Evolutionary conservation across 805 yeast genomes (phyloP), one percentile per base, ranked within the genome.

Genomic region (Zygotorulaspora sp.): DNA sequence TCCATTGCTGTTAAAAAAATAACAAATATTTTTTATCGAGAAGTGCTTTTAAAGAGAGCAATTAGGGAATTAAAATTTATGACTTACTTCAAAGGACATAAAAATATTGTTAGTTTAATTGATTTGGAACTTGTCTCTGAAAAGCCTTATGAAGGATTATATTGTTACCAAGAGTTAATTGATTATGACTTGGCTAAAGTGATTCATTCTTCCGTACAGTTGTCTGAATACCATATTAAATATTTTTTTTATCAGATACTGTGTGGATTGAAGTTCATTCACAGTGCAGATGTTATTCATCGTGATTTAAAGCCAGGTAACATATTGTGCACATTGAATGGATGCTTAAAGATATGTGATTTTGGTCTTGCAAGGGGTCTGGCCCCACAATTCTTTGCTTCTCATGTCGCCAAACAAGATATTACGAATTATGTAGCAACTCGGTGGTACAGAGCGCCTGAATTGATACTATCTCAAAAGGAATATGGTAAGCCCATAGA

Each of bases 391-490:
- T 63, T 43, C 43, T 48, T 57, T 12, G 35, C 38, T 7, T 16
- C 39, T 5, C 39, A 35, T 13, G 40, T 31, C 13, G 27, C 41
- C 22, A 33, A 46, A 11, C 53, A 65, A 20, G 68, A 74, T 11
- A 83, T 84, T 18, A 84, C 95, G 8, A 80, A 78, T 49, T 89
- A 89, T 55, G 96, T 89, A 16, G 96, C 96, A 0, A 89, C 97
- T 0, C 66, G 97, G 41, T 89, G 96, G 96, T 89, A 89, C 54
- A 69, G 97, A 30, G 96, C 97, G 0, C 97, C 97, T 0, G 97
- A 89, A 53, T 68, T 89, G 32, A 75, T 89, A 30, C 61, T 88
- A 22, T 72, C 83, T 8, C 69, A 73, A 40, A 71, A 68, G 35
- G 53, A 49, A 12, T 86, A 86, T 54, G 72, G 78, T 3, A 82